Conservation (phyloP, 768 basidiomycete species). For the Suillus plorans region DNA sequence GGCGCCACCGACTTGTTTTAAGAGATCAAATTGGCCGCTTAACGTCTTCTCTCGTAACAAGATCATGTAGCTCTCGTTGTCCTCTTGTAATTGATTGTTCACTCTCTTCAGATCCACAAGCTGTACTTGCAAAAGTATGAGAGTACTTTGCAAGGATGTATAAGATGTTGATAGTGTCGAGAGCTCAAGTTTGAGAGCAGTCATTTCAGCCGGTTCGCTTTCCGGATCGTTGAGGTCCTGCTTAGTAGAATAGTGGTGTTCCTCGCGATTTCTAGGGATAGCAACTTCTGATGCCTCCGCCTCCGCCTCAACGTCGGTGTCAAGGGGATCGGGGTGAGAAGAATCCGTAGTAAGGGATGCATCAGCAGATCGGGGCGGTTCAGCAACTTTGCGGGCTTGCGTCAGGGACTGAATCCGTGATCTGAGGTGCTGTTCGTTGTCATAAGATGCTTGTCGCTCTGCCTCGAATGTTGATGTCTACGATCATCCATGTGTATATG, state of each 20-base stretch:
- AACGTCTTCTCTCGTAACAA: slow-evolving; percentile 89
- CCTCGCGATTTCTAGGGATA: slow-evolving; percentile 23
- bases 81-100: slow-evolving; percentile 87
- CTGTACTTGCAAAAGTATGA: slow-evolving; percentile 82
- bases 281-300: slow-evolving; percentile 37
- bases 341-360: slow-evolving; percentile 12
- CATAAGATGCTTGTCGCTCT: slow-evolving; percentile 89
- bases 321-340: slow-evolving; percentile 2
- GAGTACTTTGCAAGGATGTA: slow-evolving; percentile 76
- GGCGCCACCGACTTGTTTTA: slow-evolving; percentile 61
- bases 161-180: slow-evolving; percentile 87
- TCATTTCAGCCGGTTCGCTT: slow-evolving; percentile 85
- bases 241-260: slow-evolving; percentile 24
- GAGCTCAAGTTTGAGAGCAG: slow-evolving; percentile 77
- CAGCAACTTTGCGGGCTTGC: slow-evolving; percentile 59
- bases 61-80: slow-evolving; percentile 97
- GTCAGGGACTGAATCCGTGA: slow-evolving; percentile 82
- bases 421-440: slow-evolving; percentile 92
- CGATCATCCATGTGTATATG: slow-evolving; percentile 10
- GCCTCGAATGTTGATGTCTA: slow-evolving; percentile 89
- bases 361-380: slow-evolving; percentile 33
- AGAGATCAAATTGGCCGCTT: slow-evolving; percentile 81
- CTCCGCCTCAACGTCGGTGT: slow-evolving; percentile 42
- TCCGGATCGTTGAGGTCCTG: slow-evolving; percentile 64
- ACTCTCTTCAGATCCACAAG: slow-evolving; percentile 85